These are phyloP conservation scores for Tetradesmus lagerheimii DNA, from an alignment of 139 green algal species.

Conservation along the genomic window DNA sequence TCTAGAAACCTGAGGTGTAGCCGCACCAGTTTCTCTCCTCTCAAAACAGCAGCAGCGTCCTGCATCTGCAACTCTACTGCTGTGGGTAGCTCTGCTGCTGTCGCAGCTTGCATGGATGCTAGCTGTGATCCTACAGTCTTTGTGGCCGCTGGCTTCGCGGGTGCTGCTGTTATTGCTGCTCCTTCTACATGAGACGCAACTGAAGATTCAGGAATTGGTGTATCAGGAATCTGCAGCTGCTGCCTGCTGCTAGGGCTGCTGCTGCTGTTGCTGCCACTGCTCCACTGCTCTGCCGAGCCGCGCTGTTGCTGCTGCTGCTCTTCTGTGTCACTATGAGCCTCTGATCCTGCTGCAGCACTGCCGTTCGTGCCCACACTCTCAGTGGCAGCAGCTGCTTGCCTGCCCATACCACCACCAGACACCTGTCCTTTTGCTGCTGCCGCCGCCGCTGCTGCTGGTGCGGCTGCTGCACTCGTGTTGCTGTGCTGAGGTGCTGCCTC, in stretches of 20 bases:
- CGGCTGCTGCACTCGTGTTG: background rate
- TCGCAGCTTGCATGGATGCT: background rate
- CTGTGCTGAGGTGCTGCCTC: background rate
- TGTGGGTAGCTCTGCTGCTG: background rate
- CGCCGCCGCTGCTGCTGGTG: background rate
- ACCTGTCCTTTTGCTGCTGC: background rate
- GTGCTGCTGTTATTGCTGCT: constrained; percentile 25
- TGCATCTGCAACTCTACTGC: constrained; percentile 34
- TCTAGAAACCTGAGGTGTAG: background rate
- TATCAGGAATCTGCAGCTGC: background rate
- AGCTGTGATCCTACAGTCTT: background rate
- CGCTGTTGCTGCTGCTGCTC: background rate
- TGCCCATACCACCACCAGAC: too few relatives aligned
- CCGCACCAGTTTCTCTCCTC: constrained; percentile 13
- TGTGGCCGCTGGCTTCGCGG: background rate
- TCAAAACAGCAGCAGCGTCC: constrained; percentile 4
- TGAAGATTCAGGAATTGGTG: background rate
- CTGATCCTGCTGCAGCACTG: background rate
- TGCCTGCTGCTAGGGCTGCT: background rate
- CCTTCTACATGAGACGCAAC: background rate
- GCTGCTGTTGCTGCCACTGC: constrained; percentile 24
- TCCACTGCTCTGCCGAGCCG: background rate
- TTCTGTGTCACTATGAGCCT: background rate
- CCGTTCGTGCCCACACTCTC: background rate
- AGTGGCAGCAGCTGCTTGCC: background rate